These are phyloP conservation scores for Hondaea fermentalgiana DNA, from an alignment of 108 stramenopile genomes.

Conservation along the genomic window DNA sequence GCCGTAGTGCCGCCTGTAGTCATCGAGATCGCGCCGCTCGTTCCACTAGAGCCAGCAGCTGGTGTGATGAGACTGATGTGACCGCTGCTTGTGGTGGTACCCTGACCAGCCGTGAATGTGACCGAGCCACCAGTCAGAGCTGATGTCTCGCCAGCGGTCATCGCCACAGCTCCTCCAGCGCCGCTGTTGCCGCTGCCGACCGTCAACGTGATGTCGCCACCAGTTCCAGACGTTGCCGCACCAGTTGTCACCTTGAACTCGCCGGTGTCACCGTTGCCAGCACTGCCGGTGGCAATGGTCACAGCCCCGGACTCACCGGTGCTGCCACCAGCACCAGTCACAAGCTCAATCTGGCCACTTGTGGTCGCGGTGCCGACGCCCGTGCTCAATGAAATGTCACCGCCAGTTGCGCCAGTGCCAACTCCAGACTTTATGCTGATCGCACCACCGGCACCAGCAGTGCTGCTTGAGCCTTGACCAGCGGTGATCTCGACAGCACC, in stretches of 20 bases:
- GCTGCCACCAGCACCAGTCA: too few species aligned
- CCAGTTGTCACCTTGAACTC: background rate
- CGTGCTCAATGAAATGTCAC: too few species aligned
- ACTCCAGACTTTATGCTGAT: too few species aligned
- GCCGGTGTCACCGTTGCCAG: background rate
- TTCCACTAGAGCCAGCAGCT: background rate
- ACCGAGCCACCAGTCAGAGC: constrained; percentile 20
- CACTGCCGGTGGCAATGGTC: background rate
- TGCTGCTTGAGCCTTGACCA: too few species aligned
- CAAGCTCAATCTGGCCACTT: too few species aligned
- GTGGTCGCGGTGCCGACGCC: too few species aligned
- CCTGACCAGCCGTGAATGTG: constrained; percentile 16
- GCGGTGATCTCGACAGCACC: constrained; percentile 8
- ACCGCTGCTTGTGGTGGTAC: constrained; percentile 24
- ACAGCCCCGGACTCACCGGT: constrained; percentile 6
- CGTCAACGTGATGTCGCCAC: background rate
- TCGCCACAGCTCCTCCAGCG: constrained; percentile 19
- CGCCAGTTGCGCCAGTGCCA: too few species aligned
- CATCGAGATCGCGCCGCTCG: background rate
- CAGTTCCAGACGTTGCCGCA: background rate
- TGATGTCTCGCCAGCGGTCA: constrained; percentile 24
- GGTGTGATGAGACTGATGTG: too few species aligned
- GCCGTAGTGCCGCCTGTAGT: background rate
- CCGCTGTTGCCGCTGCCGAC: background rate
- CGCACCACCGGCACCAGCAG: too few species aligned